These are phyloP conservation scores for Xylariaceae sp. DNA, from an alignment of 2,329 filamentous ascomycete species.

Conservation along the genomic window DNA sequence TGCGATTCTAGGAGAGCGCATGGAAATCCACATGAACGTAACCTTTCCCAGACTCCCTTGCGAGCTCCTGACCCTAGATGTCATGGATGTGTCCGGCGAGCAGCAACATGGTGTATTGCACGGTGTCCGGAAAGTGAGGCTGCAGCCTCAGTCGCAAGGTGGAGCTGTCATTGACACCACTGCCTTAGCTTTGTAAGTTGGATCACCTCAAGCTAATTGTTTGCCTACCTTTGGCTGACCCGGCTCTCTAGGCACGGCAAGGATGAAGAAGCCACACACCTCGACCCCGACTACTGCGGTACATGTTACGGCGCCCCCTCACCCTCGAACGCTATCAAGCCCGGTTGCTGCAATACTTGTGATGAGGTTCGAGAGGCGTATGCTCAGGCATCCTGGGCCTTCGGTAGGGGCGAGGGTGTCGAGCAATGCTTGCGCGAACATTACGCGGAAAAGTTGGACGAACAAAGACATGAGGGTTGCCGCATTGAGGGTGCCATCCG, in stretches of 20 bases:
- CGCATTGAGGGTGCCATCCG: conserved; percentile 87
- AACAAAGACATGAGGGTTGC: conserved; percentile 87
- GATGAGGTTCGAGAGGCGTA: conserved; percentile 96
- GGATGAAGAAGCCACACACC: conserved; percentile 67
- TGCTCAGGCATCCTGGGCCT: conserved; percentile 84
- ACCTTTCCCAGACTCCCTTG: conserved; percentile 92
- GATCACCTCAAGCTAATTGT: not conserved
- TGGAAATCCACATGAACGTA: conserved; percentile 98
- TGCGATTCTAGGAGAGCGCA: conserved; percentile 66
- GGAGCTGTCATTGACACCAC: conserved; percentile 70
- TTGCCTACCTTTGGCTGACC: not conserved
- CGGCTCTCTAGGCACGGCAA: conserved; percentile 53
- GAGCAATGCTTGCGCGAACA: conserved; percentile 96
- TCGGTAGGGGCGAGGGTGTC: conserved; percentile 85
- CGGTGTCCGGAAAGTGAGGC: conserved; percentile 85
- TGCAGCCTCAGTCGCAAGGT: conserved; percentile 68
- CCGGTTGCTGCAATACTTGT: conserved; percentile 95
- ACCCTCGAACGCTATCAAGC: conserved; percentile 66
- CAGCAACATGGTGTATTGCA: conserved; percentile 92
- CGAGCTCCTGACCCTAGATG: conserved; percentile 91
- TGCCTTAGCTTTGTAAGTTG: conserved; percentile 60
- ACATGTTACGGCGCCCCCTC: conserved; percentile 82
- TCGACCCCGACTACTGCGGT: conserved; percentile 90
- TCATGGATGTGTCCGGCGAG: conserved; percentile 98
- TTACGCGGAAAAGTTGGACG: conserved; percentile 82